Evolutionary conservation across 306 rosid species (phyloP).

Genomic region (Pachyrhizus erosus): DNA sequence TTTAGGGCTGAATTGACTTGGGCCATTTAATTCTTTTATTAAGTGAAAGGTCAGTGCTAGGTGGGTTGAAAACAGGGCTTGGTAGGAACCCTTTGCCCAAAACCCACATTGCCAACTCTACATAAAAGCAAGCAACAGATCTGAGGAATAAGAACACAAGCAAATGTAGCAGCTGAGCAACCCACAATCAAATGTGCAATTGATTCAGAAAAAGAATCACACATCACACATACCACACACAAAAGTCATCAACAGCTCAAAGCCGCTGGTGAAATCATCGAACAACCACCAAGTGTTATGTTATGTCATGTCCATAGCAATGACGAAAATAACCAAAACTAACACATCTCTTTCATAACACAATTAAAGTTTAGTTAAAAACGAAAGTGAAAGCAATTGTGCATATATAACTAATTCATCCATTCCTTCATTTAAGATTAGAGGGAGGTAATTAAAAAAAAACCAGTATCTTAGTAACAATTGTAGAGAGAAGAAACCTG

Average conservation of each 20-base stretch:
- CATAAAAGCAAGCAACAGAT: background rate
- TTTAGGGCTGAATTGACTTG: background rate
- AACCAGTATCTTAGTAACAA: too few relatives aligned
- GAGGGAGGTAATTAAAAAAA: background rate
- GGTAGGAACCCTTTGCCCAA: background rate
- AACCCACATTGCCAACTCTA: background rate
- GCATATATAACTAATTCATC: too few relatives aligned
- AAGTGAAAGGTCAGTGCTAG: background rate
- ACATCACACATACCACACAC: background rate
- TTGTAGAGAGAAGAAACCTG: constrained; percentile 38
- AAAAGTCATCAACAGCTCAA: constrained; percentile 32
- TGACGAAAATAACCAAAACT: constrained; percentile 16
- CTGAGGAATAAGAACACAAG: background rate
- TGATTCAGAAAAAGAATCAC: background rate
- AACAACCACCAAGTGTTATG: background rate
- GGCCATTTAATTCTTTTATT: background rate
- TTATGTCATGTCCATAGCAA: background rate
- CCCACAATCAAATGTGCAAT: background rate
- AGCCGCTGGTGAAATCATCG: constrained; percentile 4
- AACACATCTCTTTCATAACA: background rate
- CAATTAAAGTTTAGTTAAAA: background rate
- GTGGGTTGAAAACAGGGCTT: background rate
- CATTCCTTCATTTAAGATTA: background rate
- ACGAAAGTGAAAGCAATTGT: constrained; percentile 18
- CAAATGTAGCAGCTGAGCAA: background rate